Base-by-base conservation (phyloP, 306 rosid species). In the Astragalus glycyphyllos region DNA sequence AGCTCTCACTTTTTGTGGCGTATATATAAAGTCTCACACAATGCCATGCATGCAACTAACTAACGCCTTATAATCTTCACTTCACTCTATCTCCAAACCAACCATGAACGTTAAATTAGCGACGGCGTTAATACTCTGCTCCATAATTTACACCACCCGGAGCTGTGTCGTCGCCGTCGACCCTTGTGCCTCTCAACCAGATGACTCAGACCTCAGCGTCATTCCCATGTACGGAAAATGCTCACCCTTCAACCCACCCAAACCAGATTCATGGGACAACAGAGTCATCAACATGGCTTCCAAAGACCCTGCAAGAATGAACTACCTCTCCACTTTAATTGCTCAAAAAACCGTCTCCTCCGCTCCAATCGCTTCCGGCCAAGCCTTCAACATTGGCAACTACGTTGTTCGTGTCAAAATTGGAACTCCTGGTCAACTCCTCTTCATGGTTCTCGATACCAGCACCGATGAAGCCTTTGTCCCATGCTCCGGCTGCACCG, bases 381-480 rank as follows among this genome's bases (percentile, higher is more conserved):
- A 89, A 76, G 75, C 83, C 45, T 84, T 93, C 59, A 81, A 83
- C 84, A 84, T 88, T 1, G 92, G 89, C 16, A 93, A 70, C 88
- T 93, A 93, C 53, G 84, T 93, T 0, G 97, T 93, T 50, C 83
- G 91, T 37, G 82, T 71, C 80, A 83, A 83, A 38, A 17, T 93
- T 0, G 98, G 97, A 26, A 85, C 94, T 4, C 98, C 98, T 0
- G 92, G 87, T 38, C 97, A 90, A 63, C 70, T 75, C 34, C 40
- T 93, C 72, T 84, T 77, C 84, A 87, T 90, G 94, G 97, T 90
- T 35, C 77, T 93, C 0, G 98, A 93, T 86, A 93, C 98, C 38
- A 87, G 97, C 60, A 90, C 80, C 0, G 92, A 93, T 38, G 91
- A 75, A 14, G 88, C 98, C 5, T 93, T 94, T 84, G 94, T 82